Evolutionary conservation across 495 filamentous ascomycete genomes (phyloP).

Genomic region (Xylaria intraflava): DNA sequence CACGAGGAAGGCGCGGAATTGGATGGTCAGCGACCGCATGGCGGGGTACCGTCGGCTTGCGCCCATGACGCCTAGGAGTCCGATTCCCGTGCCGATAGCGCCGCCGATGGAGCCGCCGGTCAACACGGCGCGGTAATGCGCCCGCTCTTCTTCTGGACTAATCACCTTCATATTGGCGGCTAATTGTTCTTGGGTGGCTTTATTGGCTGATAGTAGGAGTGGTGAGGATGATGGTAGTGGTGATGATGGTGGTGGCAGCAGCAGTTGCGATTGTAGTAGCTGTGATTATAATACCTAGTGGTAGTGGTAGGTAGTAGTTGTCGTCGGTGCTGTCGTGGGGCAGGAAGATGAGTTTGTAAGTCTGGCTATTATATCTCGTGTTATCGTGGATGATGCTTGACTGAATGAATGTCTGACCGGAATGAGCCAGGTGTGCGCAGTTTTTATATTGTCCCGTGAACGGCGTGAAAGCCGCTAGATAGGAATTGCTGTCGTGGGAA

Average conservation of each 20-base stretch:
- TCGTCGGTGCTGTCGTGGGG: too few relatives aligned
- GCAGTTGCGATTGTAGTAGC: too few relatives aligned
- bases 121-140: conserved; percentile 58
- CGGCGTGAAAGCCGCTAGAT: not conserved
- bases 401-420: not conserved
- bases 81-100: conserved; percentile 55
- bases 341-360: too few relatives aligned
- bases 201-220: not conserved
- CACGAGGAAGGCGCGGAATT: conserved; percentile 86
- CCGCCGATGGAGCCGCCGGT: conserved; percentile 72
- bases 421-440: not conserved
- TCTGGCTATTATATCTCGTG: too few relatives aligned
- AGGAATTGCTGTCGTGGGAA: not conserved
- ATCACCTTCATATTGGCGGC: conserved; percentile 77
- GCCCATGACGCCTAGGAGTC: conserved; percentile 54
- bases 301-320: too few relatives aligned
- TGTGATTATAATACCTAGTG: too few relatives aligned
- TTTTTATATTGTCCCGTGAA: not conserved
- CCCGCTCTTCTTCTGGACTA: conserved; percentile 82
- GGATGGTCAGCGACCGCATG: conserved; percentile 74
- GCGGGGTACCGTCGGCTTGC: conserved; percentile 60
- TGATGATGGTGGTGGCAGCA: too few relatives aligned
- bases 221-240: not conserved
- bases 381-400: not conserved
- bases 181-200: not conserved